Evolutionary conservation across 495 filamentous ascomycete species (phyloP).

Genomic region (Durotheca rogersii): DNA sequence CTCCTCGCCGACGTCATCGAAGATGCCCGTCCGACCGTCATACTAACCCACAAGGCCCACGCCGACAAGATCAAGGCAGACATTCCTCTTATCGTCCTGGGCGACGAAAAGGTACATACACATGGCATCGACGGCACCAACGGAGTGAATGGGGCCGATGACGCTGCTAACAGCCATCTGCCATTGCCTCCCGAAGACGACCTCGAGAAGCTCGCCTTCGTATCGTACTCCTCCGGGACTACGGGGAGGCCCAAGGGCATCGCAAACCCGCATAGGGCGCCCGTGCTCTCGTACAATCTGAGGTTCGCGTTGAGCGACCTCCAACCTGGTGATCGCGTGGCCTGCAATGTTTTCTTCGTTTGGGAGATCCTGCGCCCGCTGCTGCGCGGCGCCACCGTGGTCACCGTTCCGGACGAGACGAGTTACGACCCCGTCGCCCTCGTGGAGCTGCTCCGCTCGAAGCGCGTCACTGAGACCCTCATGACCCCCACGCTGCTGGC

Average conservation of each 20-base stretch:
- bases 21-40: constrained; percentile 61
- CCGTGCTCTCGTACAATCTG: constrained; percentile 64
- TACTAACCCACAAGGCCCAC: constrained; percentile 59
- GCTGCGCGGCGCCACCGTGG: constrained; percentile 66
- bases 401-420: constrained; percentile 64
- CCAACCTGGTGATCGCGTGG: constrained; percentile 63
- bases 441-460: constrained; percentile 60
- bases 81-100: constrained; percentile 57
- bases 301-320: constrained; percentile 63
- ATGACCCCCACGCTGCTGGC: constrained; percentile 73
- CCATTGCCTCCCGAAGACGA: constrained; percentile 58
- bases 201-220: constrained; percentile 64
- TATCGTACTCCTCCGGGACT: constrained; percentile 66
- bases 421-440: constrained; percentile 68
- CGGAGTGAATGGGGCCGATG: constrained; percentile 35
- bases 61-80: constrained; percentile 56
- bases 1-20: constrained; percentile 66
- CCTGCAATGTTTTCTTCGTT: constrained; percentile 74
- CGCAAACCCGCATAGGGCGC: constrained; percentile 64
- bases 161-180: constrained; percentile 38
- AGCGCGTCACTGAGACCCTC: constrained; percentile 64
- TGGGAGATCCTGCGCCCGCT: constrained; percentile 73
- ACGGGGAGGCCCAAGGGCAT: constrained; percentile 72
- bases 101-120: constrained; percentile 40
- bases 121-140: constrained; percentile 32